Evolutionary conservation across 192 early-diverging fungal species (phyloP).

Genomic region (Backusella tarrabulga): DNA sequence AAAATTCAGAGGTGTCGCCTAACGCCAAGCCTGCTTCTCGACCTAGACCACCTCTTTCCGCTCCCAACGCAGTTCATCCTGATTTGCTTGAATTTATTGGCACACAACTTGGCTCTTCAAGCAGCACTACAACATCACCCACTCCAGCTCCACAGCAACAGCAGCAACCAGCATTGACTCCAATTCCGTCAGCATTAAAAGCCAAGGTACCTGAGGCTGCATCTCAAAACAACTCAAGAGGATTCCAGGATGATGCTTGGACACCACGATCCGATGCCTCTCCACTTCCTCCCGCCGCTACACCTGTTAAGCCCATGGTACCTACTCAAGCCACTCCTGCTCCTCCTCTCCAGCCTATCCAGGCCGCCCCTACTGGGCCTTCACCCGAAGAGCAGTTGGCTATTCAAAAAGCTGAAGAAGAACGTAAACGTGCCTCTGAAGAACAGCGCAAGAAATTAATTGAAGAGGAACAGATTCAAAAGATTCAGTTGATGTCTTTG

Average conservation of each 20-base stretch:
- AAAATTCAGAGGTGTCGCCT: conserved; percentile 38
- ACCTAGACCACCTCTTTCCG: conserved; percentile 28
- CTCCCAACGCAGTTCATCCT: conserved; percentile 51
- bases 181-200: neutral
- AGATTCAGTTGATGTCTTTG: conserved; percentile 13
- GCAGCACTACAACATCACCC: neutral
- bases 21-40: neutral
- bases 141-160: neutral
- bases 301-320: neutral
- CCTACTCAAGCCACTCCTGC: conserved; percentile 4
- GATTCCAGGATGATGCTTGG: conserved; percentile 59
- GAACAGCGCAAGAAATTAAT: neutral
- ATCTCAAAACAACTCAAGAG: conserved; percentile 27
- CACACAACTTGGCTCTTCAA: conserved; percentile 14
- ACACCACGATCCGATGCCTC: conserved; percentile 34
- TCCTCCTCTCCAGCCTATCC: conserved; percentile 23
- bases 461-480: conserved; percentile 19
- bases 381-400: neutral
- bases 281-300: conserved; percentile 23
- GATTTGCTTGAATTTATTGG: conserved; percentile 47
- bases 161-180: neutral
- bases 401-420: neutral
- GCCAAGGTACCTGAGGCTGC: conserved; percentile 13
- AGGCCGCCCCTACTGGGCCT: conserved; percentile 19
- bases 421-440: conserved; percentile 1